These are phyloP conservation scores for Cantharellus anzutake DNA, from an alignment of 768 basidiomycete species.

Conservation along the genomic window DNA sequence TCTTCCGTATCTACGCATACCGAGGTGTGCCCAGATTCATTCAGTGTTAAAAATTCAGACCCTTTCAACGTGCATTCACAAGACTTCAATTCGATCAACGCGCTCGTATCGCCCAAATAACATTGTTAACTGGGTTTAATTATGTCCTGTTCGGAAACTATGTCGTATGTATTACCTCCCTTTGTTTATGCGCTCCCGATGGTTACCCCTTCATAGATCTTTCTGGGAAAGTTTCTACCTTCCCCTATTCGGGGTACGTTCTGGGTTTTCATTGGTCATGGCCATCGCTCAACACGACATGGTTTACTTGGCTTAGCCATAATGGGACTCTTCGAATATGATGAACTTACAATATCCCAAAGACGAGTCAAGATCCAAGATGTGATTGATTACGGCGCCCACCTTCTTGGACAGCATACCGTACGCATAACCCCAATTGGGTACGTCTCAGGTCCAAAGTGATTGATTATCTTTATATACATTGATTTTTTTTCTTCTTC, in stretches of 20 bases:
- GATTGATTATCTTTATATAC: background rate
- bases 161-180: slow-evolving; percentile 9
- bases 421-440: slow-evolving; percentile 82
- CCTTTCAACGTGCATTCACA: background rate
- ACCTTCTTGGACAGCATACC: slow-evolving; percentile 58
- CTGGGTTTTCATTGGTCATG: slow-evolving; percentile 3
- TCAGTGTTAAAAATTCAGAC: background rate
- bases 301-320: background rate
- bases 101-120: slow-evolving; percentile 11
- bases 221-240: background rate
- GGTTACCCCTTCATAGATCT: no score
- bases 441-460: slow-evolving; percentile 9
- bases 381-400: slow-evolving; percentile 14
- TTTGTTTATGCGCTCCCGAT: background rate
- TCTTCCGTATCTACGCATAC: slow-evolving; percentile 20
- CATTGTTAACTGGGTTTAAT: slow-evolving; percentile 13
- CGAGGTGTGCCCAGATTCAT: slow-evolving; percentile 7
- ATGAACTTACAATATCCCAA: slow-evolving; percentile 11
- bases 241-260: background rate
- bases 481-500: background rate
- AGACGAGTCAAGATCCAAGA: slow-evolving; percentile 16
- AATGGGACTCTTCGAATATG: slow-evolving; percentile 8
- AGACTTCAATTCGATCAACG: slow-evolving; percentile 14
- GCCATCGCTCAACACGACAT: background rate
- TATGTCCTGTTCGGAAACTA: slow-evolving; percentile 16